These are phyloP conservation scores for Podospora pseudoanserina DNA, from an alignment of 495 filamentous ascomycete species.

Conservation along the genomic window DNA sequence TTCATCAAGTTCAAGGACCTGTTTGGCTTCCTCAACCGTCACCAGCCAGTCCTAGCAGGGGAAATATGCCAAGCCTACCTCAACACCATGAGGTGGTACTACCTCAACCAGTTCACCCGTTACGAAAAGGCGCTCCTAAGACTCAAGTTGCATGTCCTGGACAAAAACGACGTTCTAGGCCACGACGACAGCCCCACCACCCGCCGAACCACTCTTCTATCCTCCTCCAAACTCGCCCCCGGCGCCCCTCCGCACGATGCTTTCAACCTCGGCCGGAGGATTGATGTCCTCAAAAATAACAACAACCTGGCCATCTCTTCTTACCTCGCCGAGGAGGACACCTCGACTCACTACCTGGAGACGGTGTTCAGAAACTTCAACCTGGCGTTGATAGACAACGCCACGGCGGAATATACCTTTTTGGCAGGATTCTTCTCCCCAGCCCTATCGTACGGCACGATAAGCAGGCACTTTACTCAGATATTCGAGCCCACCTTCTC, in stretches of 20 bases:
- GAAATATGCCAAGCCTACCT: conserved; percentile 92
- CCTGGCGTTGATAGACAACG: conserved; percentile 87
- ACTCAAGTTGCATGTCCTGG: conserved; percentile 74
- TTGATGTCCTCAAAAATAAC: conserved; percentile 69
- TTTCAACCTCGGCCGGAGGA: conserved; percentile 79
- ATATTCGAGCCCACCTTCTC: conserved; percentile 84
- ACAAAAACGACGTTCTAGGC: conserved; percentile 81
- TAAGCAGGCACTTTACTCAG: conserved; percentile 64
- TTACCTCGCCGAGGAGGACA: conserved; percentile 84
- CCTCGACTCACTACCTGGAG: conserved; percentile 80
- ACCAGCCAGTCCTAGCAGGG: conserved; percentile 73
- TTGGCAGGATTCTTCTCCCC: conserved; percentile 82
- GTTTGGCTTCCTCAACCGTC: conserved; percentile 74
- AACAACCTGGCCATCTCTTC: conserved; percentile 72
- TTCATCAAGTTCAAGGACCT: conserved; percentile 85
- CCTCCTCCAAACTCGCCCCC: conserved; percentile 41
- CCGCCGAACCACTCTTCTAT: conserved; percentile 50
- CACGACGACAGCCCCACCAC: conserved; percentile 57
- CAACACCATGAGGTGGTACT: conserved; percentile 99
- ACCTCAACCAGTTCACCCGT: conserved; percentile 82
- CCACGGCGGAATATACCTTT: conserved; percentile 92
- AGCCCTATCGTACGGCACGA: conserved; percentile 51
- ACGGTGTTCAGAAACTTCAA: conserved; percentile 90
- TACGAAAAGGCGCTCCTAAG: conserved; percentile 81
- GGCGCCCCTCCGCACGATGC: conserved; percentile 69